Percentiles rank a stretch among this genome's conserved stretches.
Evolutionary conservation across 768 basidiomycete genomes (phyloP).

Genomic region (Cantharellus anzutake): DNA sequence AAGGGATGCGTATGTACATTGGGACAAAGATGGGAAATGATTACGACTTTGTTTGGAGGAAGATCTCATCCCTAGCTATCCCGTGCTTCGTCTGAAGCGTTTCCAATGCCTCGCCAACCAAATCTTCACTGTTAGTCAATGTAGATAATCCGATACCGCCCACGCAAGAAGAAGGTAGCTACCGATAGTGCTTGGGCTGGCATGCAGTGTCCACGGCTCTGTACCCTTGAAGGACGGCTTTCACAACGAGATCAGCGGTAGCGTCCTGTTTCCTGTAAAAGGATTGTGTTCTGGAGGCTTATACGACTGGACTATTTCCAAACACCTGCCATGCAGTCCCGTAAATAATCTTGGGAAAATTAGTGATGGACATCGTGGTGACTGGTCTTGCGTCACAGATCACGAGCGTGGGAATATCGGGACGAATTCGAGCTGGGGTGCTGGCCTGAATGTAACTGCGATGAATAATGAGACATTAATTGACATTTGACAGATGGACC

Average conservation of each 20-base stretch:
- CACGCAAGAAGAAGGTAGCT: constrained; percentile 8
- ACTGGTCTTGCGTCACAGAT: no score
- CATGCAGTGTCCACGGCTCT: constrained; percentile 57
- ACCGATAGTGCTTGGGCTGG: constrained; percentile 60
- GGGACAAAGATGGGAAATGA: no score
- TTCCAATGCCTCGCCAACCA: constrained; percentile 56
- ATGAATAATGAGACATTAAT: no score
- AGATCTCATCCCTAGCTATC: constrained; percentile 49
- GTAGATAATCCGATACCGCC: neutral
- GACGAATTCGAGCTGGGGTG: no score
- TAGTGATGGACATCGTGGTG: constrained; percentile 10
- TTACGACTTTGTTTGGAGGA: constrained; percentile 59
- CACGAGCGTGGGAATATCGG: no score
- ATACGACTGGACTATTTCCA: neutral
- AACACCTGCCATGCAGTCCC: constrained; percentile 23
- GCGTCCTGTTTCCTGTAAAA: constrained; percentile 51
- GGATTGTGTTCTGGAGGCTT: neutral
- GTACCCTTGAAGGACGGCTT: constrained; percentile 59
- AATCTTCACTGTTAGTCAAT: constrained; percentile 38
- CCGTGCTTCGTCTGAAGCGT: constrained; percentile 35
- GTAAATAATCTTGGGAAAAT: constrained; percentile 18
- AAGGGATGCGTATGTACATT: neutral
- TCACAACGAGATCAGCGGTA: constrained; percentile 46
- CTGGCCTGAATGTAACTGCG: no score
- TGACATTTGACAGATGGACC: no score